Conservation (phyloP, 768 basidiomycete genomes). For the Tylopilus balloui region DNA sequence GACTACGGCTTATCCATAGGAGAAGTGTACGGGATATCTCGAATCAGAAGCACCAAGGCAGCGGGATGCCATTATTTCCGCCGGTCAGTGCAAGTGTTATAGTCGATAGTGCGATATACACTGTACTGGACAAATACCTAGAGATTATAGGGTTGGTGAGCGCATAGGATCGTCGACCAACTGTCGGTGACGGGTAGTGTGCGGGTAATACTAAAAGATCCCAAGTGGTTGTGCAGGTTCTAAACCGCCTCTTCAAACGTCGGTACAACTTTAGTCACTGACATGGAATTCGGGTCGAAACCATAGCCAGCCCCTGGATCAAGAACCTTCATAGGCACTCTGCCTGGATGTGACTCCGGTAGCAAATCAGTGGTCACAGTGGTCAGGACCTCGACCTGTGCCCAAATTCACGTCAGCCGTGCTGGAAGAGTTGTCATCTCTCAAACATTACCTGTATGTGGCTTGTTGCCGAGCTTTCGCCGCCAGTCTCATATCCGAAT, state of each 20-base stretch:
- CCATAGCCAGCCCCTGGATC: neutral
- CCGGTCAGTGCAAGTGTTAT: too few relatives aligned
- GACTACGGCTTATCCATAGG: too few relatives aligned
- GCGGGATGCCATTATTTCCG: too few relatives aligned
- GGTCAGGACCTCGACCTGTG: constrained; percentile 4
- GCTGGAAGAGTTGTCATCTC: too few relatives aligned
- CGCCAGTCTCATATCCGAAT: neutral
- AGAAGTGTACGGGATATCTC: too few relatives aligned
- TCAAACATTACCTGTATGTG: constrained; percentile 5
- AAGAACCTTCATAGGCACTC: neutral
- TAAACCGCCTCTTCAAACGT: neutral
- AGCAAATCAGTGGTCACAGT: neutral
- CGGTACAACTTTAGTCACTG: neutral
- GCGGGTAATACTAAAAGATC: too few relatives aligned
- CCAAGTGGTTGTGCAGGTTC: neutral
- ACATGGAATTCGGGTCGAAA: neutral
- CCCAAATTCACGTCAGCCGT: neutral
- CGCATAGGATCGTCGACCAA: too few relatives aligned
- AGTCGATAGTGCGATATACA: too few relatives aligned
- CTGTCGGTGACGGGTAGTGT: neutral
- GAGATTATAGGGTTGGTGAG: too few relatives aligned
- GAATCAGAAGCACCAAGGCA: too few relatives aligned
- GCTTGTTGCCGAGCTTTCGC: neutral
- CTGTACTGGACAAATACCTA: too few relatives aligned
- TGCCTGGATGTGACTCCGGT: neutral